These are phyloP conservation scores for Thymus quinquecostatus DNA, from an alignment of 257 asterid species.

Conservation along the genomic window DNA sequence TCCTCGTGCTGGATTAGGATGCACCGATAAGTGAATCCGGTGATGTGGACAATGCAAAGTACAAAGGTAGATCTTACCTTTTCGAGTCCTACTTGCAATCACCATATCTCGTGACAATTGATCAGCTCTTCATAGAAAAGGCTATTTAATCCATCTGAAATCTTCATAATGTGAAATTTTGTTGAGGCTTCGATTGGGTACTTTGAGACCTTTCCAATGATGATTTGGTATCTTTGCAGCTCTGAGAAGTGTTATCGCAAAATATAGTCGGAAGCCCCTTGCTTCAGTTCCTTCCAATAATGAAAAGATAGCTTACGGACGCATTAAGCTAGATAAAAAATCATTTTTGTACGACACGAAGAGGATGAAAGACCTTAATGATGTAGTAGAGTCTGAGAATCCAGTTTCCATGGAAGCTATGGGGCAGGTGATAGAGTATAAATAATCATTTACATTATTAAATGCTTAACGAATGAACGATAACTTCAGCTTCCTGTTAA, in stretches of 20 bases:
- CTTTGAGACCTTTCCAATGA: constrained; percentile 18
- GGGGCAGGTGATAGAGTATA: constrained; percentile 66
- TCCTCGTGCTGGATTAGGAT: constrained; percentile 58
- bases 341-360: constrained; percentile 59
- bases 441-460: constrained; percentile 28
- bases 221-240: constrained; percentile 58
- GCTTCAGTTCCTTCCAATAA: constrained; percentile 61
- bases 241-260: constrained; percentile 72
- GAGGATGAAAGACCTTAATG: constrained; percentile 39
- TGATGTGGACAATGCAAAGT: constrained; percentile 80
- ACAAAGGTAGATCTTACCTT: constrained; percentile 55
- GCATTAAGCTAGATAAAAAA: constrained; percentile 52
- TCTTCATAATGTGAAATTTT: neutral
- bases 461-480: constrained; percentile 19
- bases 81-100: neutral
- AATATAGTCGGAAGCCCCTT: constrained; percentile 56
- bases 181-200: neutral
- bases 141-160: neutral
- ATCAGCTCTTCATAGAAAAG: neutral
- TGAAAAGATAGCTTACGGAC: constrained; percentile 72
- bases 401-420: constrained; percentile 86
- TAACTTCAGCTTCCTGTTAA: constrained; percentile 29
- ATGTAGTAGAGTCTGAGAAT: constrained; percentile 56
- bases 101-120: neutral
- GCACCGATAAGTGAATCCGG: constrained; percentile 98